Percentiles rank a stretch among this genome's conserved stretches.
These are phyloP conservation scores for Lonicera japonica DNA, from an alignment of 129 eudicot genomes.

Conservation along the genomic window DNA sequence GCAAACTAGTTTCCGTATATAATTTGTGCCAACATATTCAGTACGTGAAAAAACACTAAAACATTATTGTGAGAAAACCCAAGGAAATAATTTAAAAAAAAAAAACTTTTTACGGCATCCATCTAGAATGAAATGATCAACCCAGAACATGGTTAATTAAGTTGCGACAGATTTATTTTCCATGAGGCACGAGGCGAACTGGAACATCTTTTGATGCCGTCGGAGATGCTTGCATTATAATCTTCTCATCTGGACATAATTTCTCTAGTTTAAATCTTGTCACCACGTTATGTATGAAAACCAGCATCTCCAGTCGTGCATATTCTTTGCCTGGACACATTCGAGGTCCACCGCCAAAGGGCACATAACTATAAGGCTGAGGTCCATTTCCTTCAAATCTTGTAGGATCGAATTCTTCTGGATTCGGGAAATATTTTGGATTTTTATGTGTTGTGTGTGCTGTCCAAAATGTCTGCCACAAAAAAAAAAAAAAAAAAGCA, in stretches of 20 bases:
- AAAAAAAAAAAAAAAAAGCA: background rate
- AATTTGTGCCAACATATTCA: too few species aligned
- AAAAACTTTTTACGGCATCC: too few species aligned
- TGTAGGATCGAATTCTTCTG: background rate
- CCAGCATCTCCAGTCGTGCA: slow-evolving; percentile 3
- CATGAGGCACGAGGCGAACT: background rate
- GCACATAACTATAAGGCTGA: background rate
- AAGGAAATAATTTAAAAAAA: too few species aligned
- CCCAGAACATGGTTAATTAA: too few species aligned
- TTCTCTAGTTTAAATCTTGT: background rate
- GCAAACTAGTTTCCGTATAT: too few species aligned
- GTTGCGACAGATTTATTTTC: too few species aligned
- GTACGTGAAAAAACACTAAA: too few species aligned
- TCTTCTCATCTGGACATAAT: background rate
- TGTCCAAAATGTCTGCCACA: background rate
- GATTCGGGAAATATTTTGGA: background rate
- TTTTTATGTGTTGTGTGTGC: background rate
- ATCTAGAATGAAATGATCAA: too few species aligned
- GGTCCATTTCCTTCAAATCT: slow-evolving; percentile 5
- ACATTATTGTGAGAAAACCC: too few species aligned
- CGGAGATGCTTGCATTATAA: background rate
- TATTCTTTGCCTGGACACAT: slow-evolving; percentile 3
- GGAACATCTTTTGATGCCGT: background rate
- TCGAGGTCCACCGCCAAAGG: slow-evolving; percentile 2
- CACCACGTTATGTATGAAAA: slow-evolving; percentile 3